Evolutionary conservation across 768 basidiomycete species (phyloP), one percentile per base, ranked within the genome.

Genomic region (Exsudoporus frostii): DNA sequence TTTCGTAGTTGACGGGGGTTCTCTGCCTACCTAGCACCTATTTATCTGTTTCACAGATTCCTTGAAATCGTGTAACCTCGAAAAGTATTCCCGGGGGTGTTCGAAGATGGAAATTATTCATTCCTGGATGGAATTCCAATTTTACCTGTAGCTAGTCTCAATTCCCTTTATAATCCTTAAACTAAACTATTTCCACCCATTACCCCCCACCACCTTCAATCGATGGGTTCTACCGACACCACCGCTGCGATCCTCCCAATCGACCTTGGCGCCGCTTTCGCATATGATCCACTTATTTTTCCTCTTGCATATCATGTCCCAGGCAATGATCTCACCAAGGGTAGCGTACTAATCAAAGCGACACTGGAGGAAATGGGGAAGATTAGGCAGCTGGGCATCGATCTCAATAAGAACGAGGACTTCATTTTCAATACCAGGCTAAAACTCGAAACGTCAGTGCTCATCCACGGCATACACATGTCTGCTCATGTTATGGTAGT

Each of bases 311-410:
- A 60, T 14, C 20, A 59, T 20, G 25, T 32, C 0, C 9, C 11
- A 1, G 19, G 6, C 2, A 30, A 15, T 13, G 25, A 24, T 32
- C 0, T 61, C 20, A 22, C 0, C 20, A 60, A 42, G 22, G 58
- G 58, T 3, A 14, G 4, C 7, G 0, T 51, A 17, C 19, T 61
- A 11, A 29, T 61, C 3, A 11, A 0, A 13, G 47, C 51, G 13
- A 61, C 59, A 5, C 17, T 56, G 13, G 27, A 55, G 0, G 58
- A 60, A 17, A 56, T 59, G 40, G 13, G 3, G 0, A 15, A 15
- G 14, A 53, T 60, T 6, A 5, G 0, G 1, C 2, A 36, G 1
- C 2, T 56, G 22, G 48, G 51, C 5, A 15, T 42, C 34, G 58
- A 60, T 41, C 30, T 51, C 5, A 32, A 33, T 34, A 9, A 25